These are phyloP conservation scores for Parathielavia hyrcaniae DNA, from an alignment of 495 filamentous ascomycete genomes.

Conservation along the genomic window DNA sequence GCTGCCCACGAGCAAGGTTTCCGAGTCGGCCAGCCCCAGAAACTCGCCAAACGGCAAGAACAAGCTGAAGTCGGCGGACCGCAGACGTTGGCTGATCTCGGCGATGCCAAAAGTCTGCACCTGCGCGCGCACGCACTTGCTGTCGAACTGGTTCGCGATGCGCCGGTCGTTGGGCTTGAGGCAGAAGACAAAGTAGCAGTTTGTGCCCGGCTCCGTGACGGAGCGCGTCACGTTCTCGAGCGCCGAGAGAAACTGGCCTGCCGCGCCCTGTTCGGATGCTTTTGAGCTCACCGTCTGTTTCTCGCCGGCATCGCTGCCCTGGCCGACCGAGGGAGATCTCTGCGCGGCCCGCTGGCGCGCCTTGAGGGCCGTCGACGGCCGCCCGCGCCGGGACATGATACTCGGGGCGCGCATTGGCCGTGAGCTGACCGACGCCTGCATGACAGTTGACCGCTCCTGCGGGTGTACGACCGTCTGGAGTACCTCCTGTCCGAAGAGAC, in stretches of 20 bases:
- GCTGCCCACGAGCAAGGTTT: constrained; percentile 78
- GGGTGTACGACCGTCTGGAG: constrained; percentile 86
- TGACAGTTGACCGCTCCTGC: constrained; percentile 79
- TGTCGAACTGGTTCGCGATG: constrained; percentile 98
- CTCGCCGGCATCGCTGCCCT: constrained; percentile 47
- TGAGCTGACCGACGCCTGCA: constrained; percentile 94
- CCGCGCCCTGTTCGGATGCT: constrained; percentile 67
- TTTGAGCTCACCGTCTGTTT: constrained; percentile 33
- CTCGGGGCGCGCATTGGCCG: constrained; percentile 88
- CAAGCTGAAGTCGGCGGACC: constrained; percentile 89
- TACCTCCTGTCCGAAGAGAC: constrained; percentile 89
- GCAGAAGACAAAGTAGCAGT: constrained; percentile 94
- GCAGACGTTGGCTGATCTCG: constrained; percentile 86
- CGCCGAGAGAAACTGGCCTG: constrained; percentile 83
- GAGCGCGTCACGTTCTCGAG: constrained; percentile 84
- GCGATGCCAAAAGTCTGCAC: constrained; percentile 94
- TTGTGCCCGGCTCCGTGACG: constrained; percentile 70
- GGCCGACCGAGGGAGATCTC: constrained; percentile 38
- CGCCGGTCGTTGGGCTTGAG: constrained; percentile 95
- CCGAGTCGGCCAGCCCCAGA: constrained; percentile 76
- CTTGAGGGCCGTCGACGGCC: constrained; percentile 39
- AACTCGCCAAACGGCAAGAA: constrained; percentile 97
- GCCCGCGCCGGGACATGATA: constrained; percentile 62
- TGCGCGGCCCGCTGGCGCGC: constrained; percentile 34
- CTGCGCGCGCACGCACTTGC: constrained; percentile 92